Percentiles rank a stretch among this genome's conserved stretches.
phyloP scores from a whole-genome alignment of 441 rosid species.

The Gossypium lobatum region DNA sequence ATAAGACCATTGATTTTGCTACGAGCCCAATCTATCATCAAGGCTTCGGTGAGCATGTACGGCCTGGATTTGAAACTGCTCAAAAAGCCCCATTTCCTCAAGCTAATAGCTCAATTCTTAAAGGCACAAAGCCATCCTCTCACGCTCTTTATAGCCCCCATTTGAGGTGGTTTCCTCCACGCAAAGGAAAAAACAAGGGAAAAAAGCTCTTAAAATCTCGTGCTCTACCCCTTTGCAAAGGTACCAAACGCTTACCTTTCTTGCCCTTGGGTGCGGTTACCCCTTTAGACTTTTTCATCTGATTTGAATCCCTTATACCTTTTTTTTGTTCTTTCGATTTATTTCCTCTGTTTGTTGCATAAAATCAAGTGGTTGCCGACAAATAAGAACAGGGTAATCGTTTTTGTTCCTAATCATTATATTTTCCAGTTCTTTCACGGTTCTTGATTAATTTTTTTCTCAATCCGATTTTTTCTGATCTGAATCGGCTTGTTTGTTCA shows the following conservation, averaged over 20 bases:
- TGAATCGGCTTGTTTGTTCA: too few species aligned
- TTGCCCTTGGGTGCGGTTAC: background rate
- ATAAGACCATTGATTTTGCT: too few species aligned
- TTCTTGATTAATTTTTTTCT: too few species aligned
- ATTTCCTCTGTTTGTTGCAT: background rate
- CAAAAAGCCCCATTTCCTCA: background rate
- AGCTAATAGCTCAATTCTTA: background rate
- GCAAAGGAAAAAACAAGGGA: background rate
- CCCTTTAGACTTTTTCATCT: background rate
- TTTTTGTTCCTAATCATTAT: too few species aligned
- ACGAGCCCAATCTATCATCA: too few species aligned
- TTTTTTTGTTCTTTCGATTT: background rate
- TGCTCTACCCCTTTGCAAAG: background rate
- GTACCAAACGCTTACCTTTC: background rate
- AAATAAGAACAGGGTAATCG: too few species aligned
- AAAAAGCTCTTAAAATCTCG: background rate
- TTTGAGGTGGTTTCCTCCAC: background rate
- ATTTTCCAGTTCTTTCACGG: too few species aligned
- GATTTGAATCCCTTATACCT: background rate
- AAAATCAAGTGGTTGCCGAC: background rate
- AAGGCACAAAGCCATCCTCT: background rate
- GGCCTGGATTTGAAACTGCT: background rate
- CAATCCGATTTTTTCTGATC: too few species aligned
- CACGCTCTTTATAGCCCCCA: background rate
- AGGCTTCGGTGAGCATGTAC: too few species aligned